Conservation (phyloP, 1,284 basidiomycete species). For the Cystobasidium sp. region DNA sequence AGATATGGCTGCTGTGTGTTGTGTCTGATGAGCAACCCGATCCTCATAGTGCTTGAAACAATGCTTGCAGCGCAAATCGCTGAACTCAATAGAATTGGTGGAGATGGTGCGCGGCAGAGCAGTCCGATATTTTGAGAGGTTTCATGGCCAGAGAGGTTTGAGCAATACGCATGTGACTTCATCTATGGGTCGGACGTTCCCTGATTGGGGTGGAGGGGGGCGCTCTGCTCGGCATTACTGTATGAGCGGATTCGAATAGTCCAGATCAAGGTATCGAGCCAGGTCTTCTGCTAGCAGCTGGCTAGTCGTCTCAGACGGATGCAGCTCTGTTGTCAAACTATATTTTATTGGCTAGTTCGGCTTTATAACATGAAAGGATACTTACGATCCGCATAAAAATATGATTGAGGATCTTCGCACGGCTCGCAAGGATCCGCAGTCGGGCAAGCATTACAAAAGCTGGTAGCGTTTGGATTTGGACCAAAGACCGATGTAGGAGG, state of each 20-base stretch:
- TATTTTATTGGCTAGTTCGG: background rate
- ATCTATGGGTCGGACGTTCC: background rate
- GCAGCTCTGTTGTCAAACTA: background rate
- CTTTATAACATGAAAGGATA: background rate
- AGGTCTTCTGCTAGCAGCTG: background rate
- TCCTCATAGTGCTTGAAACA: too few species aligned
- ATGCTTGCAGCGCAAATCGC: too few species aligned
- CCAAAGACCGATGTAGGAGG: background rate
- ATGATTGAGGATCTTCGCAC: background rate
- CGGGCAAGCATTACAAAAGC: background rate
- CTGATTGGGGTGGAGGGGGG: background rate
- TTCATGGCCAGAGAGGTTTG: too few species aligned
- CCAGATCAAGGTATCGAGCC: conserved; percentile 1
- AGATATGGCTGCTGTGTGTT: too few species aligned
- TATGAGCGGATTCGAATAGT: background rate
- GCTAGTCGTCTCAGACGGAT: background rate
- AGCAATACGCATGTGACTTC: background rate
- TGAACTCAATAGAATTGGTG: too few species aligned
- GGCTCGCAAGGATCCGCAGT: background rate
- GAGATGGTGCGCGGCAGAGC: too few species aligned
- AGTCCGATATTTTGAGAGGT: too few species aligned
- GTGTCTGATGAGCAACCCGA: too few species aligned
- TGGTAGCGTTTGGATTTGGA: background rate
- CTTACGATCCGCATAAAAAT: conserved; percentile 1
- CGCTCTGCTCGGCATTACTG: background rate